These are phyloP conservation scores for Quercus tomentella DNA, from an alignment of 331 rosid genomes.

Conservation along the genomic window DNA sequence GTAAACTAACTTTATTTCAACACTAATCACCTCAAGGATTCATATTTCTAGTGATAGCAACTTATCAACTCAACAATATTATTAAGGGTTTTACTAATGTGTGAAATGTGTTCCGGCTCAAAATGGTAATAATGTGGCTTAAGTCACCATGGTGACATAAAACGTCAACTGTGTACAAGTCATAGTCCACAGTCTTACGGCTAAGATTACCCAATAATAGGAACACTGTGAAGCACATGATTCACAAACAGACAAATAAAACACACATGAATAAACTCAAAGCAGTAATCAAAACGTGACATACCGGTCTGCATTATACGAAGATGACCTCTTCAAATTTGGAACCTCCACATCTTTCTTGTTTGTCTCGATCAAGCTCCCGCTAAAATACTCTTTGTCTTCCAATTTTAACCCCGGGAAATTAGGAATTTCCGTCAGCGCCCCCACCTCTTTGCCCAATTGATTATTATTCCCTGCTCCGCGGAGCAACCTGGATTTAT, in stretches of 20 bases:
- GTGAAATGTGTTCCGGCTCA: no score
- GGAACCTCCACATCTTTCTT: conserved; percentile 42
- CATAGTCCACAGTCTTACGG: not conserved
- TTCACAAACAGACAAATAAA: not conserved
- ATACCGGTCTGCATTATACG: conserved; percentile 88
- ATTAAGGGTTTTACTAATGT: no score
- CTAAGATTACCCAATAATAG: no score
- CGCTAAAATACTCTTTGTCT: conserved; percentile 93
- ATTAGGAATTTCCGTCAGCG: conserved; percentile 37
- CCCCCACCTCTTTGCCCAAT: conserved; percentile 31
- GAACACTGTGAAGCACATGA: not conserved
- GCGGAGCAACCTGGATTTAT: conserved; percentile 53
- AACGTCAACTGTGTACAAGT: not conserved
- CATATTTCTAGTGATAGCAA: no score
- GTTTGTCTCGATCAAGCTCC: conserved; percentile 74
- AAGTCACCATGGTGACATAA: not conserved
- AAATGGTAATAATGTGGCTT: no score
- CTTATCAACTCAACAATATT: no score
- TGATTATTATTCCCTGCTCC: conserved; percentile 36
- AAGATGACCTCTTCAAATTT: conserved; percentile 70
- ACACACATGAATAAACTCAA: not conserved
- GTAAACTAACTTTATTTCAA: no score
- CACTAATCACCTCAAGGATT: no score
- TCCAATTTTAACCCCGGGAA: conserved; percentile 59
- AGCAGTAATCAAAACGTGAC: not conserved